Conservation (phyloP, 2,329 filamentous ascomycete species). For the Alternaria novae-zelandiae region DNA sequence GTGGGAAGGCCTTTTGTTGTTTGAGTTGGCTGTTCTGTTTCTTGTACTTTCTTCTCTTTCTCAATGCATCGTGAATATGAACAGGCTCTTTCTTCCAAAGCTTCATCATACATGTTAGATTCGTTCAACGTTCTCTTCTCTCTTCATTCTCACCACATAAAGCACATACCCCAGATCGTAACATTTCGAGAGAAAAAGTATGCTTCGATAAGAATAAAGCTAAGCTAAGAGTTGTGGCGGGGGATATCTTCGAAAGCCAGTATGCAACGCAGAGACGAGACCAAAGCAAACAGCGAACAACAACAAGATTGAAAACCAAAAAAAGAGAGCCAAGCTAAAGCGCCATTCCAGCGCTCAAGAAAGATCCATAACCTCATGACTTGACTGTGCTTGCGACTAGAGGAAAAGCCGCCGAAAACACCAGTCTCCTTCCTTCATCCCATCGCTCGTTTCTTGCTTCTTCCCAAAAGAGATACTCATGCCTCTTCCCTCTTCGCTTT, state of each 20-base stretch:
- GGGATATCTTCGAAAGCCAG: constrained; percentile 17
- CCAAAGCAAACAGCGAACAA: neutral
- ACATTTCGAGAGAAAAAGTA: neutral
- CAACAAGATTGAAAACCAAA: neutral
- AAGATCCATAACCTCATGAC: constrained; percentile 7
- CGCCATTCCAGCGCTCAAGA: neutral
- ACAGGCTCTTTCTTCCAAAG: neutral
- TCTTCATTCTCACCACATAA: neutral
- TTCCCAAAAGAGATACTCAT: neutral
- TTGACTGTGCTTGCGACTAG: neutral
- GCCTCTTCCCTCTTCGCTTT: neutral
- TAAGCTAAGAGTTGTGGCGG: constrained; percentile 8
- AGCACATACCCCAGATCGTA: neutral
- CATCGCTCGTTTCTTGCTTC: neutral
- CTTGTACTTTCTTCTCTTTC: neutral
- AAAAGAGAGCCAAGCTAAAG: neutral
- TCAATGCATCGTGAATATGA: neutral
- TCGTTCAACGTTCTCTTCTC: neutral
- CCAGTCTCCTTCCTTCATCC: neutral
- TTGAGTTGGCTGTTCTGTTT: constrained; percentile 2
- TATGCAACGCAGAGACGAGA: constrained; percentile 3
- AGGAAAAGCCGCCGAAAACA: neutral
- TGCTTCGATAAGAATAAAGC: constrained; percentile 5
- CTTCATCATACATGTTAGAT: neutral
- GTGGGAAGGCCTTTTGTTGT: constrained; percentile 16